These are phyloP conservation scores for Pichia thaimueangensis DNA, from an alignment of 805 yeast species.

Conservation along the genomic window DNA sequence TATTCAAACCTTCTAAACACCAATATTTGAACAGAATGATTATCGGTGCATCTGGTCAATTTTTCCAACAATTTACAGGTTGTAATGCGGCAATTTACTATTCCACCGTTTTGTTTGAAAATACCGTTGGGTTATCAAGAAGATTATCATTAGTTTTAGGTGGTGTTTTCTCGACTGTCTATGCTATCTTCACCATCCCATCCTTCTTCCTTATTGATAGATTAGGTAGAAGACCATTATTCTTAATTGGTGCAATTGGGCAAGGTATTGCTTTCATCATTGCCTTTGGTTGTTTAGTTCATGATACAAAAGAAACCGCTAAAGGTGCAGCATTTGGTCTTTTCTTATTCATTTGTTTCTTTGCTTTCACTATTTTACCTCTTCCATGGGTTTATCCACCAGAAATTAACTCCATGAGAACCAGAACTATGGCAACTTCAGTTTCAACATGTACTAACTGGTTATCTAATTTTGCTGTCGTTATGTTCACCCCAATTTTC, in stretches of 20 bases:
- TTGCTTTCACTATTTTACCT: slow-evolving; percentile 41
- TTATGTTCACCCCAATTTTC: slow-evolving; percentile 60
- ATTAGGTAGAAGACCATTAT: slow-evolving; percentile 59
- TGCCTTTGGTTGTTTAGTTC: slow-evolving; percentile 42
- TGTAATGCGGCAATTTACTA: slow-evolving; percentile 67
- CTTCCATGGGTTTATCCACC: slow-evolving; percentile 59
- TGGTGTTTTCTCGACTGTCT: slow-evolving; percentile 57
- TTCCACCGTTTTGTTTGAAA: slow-evolving; percentile 49
- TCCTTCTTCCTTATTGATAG: slow-evolving; percentile 54
- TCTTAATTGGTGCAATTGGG: slow-evolving; percentile 40
- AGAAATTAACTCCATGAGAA: slow-evolving; percentile 59
- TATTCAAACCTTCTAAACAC: slow-evolving; percentile 39
- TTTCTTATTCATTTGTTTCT: slow-evolving; percentile 50
- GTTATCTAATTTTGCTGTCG: slow-evolving; percentile 62
- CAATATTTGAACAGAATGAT: slow-evolving; percentile 57
- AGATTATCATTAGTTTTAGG: slow-evolving; percentile 55
- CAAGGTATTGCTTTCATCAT: slow-evolving; percentile 45
- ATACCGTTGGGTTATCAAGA: slow-evolving; percentile 43
- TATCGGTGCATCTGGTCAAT: slow-evolving; percentile 59
- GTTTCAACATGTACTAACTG: slow-evolving; percentile 62
- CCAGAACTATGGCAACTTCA: slow-evolving; percentile 65
- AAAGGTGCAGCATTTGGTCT: slow-evolving; percentile 67
- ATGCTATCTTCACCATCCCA: slow-evolving; percentile 56
- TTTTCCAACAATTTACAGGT: slow-evolving; percentile 67
- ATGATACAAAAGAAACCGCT: slow-evolving; percentile 36